A percentile compares a stretch with the other conserved stretches of the same genome.
Evolutionary conservation across 139 green algal species (phyloP).

Genomic region (Astrephomene gubernaculifera): DNA sequence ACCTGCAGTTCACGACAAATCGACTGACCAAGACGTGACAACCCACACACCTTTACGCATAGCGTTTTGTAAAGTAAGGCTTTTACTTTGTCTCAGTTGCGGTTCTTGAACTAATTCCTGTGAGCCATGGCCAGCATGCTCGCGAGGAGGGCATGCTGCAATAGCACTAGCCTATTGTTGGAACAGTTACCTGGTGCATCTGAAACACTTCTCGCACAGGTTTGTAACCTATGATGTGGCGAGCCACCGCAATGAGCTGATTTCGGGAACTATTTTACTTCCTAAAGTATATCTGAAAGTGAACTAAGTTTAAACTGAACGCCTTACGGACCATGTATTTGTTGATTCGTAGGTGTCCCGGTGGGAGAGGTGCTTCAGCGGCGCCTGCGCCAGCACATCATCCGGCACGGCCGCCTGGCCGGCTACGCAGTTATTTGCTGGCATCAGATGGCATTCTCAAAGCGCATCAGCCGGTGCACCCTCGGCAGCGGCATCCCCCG

Average conservation of each 20-base stretch:
- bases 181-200: background rate
- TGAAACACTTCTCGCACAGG: background rate
- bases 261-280: too few species aligned
- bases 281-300: too few species aligned
- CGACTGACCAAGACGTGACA: too few species aligned
- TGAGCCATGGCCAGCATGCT: background rate
- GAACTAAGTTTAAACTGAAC: too few species aligned
- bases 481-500: too few species aligned
- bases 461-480: background rate
- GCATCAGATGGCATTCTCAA: background rate
- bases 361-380: slow-evolving; percentile 1
- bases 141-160: background rate
- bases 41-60: too few species aligned
- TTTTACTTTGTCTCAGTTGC: too few species aligned
- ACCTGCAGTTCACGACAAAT: too few species aligned
- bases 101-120: too few species aligned
- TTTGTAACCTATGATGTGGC: background rate
- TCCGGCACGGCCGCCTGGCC: background rate
- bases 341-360: background rate
- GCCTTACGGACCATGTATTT: background rate
- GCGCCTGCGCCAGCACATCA: slow-evolving; percentile 15
- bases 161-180: background rate
- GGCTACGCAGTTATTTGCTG: background rate
- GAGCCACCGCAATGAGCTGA: too few species aligned
- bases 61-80: too few species aligned